A percentile compares a stretch with the other conserved stretches of the same genome.
Evolutionary conservation across 257 asterid genomes (phyloP).

Genomic region (Ilex asprella): DNA sequence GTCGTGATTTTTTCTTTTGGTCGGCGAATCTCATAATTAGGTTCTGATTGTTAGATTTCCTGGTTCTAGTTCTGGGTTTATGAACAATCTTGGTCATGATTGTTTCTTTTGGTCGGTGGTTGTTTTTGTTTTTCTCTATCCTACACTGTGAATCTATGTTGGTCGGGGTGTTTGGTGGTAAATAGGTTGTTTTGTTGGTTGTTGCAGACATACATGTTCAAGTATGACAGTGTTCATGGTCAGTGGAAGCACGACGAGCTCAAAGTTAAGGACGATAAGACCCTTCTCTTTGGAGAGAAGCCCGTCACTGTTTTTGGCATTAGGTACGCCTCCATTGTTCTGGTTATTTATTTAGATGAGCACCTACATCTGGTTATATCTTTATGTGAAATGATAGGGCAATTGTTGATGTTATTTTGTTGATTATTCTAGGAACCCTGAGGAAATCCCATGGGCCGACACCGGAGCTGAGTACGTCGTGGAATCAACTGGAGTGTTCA

Average conservation of each 20-base stretch:
- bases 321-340: not conserved
- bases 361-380: too few relatives aligned
- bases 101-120: too few relatives aligned
- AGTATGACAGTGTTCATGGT: conserved; percentile 18
- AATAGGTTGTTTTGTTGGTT: not conserved
- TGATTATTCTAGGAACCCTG: conserved; percentile 39
- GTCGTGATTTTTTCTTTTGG: not conserved
- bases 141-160: too few relatives aligned
- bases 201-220: conserved; percentile 13
- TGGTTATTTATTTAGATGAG: not conserved
- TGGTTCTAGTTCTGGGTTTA: too few relatives aligned
- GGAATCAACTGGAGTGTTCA: conserved; percentile 77
- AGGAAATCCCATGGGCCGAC: conserved; percentile 72
- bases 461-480: conserved; percentile 69
- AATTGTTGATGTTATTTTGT: not conserved
- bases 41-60: too few relatives aligned
- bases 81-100: too few relatives aligned
- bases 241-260: conserved; percentile 17
- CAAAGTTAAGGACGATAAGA: conserved; percentile 12
- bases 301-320: conserved; percentile 5
- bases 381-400: not conserved
- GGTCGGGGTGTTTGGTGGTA: not conserved
- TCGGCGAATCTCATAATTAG: not conserved
- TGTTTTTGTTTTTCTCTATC: too few relatives aligned
- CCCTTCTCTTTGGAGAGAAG: conserved; percentile 14